These are phyloP conservation scores for Myxozyma mucilagina DNA, from an alignment of 805 yeast species.

Conservation along the genomic window DNA sequence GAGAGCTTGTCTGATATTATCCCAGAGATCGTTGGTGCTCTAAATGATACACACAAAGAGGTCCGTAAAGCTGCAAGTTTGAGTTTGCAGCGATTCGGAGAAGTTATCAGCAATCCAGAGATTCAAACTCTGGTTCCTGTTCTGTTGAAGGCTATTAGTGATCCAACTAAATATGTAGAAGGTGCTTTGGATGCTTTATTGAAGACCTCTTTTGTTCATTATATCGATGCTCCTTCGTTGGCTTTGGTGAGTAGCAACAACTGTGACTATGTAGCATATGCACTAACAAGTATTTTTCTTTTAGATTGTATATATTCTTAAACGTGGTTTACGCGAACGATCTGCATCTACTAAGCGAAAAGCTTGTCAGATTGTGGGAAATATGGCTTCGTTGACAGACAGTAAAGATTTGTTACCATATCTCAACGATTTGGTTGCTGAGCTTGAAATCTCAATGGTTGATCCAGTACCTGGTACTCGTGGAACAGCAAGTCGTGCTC, in stretches of 20 bases:
- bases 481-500: constrained; percentile 95
- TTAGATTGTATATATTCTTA: constrained; percentile 73
- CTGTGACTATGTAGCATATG: background rate
- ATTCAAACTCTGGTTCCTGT: constrained; percentile 88
- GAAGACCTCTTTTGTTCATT: constrained; percentile 92
- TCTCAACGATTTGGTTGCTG: constrained; percentile 70
- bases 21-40: constrained; percentile 93
- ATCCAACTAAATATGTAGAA: constrained; percentile 89
- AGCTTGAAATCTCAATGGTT: constrained; percentile 91
- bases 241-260: constrained; percentile 60
- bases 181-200: constrained; percentile 81
- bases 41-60: constrained; percentile 94
- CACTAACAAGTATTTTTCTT: background rate
- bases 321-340: constrained; percentile 92
- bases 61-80: constrained; percentile 93
- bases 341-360: constrained; percentile 90
- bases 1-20: constrained; percentile 85
- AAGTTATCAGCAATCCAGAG: constrained; percentile 95
- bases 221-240: constrained; percentile 95
- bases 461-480: constrained; percentile 98
- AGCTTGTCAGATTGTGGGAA: constrained; percentile 97
- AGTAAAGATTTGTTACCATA: constrained; percentile 83
- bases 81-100: constrained; percentile 88
- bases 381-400: constrained; percentile 95
- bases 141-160: constrained; percentile 88